A percentile compares a stretch with the other conserved stretches of the same genome.
Evolutionary conservation across 2,329 filamentous ascomycete genomes (phyloP).

Genomic region (Pseudogymnoascus sp.): DNA sequence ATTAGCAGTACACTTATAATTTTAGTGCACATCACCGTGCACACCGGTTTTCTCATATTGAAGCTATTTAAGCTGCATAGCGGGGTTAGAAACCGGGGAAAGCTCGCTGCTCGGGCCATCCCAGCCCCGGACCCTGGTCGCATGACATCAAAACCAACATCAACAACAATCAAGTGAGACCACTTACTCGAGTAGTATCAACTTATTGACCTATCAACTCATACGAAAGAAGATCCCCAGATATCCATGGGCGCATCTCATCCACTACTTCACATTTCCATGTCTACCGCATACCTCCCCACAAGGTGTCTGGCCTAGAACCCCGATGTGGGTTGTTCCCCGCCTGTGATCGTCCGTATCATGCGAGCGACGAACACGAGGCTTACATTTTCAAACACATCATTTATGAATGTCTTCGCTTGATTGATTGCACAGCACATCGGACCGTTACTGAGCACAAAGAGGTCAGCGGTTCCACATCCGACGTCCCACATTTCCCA

Average conservation of each 20-base stretch:
- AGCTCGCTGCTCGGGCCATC: constrained; percentile 1
- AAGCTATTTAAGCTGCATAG: neutral
- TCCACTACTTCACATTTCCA: neutral
- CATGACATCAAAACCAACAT: neutral
- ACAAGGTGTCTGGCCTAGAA: neutral
- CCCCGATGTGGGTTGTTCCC: neutral
- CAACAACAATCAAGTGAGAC: neutral
- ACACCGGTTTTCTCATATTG: neutral
- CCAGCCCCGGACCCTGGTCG: neutral
- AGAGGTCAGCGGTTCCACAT: neutral
- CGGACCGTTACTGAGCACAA: neutral
- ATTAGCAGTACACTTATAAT: neutral
- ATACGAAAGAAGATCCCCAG: neutral
- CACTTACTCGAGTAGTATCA: neutral
- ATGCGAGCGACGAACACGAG: neutral
- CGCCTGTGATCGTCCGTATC: constrained; percentile 4
- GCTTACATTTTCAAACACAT: neutral
- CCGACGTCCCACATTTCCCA: neutral
- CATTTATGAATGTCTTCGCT: neutral
- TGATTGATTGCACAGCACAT: neutral
- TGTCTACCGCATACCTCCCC: neutral
- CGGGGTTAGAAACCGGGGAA: neutral
- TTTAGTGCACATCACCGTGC: neutral
- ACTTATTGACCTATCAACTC: neutral
- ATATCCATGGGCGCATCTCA: neutral